phyloP scores from a whole-genome alignment of 768 basidiomycete genomes.

The Sporobolomyces roseus region DNA sequence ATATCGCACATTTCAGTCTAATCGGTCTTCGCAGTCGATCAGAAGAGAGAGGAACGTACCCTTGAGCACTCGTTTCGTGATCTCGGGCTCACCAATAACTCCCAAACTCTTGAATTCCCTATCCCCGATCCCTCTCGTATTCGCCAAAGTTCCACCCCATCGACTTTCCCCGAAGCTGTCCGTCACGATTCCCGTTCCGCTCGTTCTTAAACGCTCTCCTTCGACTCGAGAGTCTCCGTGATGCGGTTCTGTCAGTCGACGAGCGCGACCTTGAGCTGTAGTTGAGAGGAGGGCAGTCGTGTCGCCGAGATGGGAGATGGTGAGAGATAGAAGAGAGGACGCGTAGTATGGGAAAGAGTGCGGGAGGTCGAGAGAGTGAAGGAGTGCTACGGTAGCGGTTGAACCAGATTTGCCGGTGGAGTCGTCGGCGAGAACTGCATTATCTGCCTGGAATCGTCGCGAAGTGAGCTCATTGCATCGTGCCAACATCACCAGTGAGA shows the following conservation, averaged over 20 bases:
- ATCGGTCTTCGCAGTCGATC: too few relatives aligned
- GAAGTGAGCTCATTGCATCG: neutral
- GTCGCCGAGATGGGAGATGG: slow-evolving; percentile 90
- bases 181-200: slow-evolving; percentile 81
- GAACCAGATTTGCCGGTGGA: slow-evolving; percentile 57
- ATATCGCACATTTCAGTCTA: slow-evolving; percentile 45
- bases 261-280: slow-evolving; percentile 66
- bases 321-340: slow-evolving; percentile 68
- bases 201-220: slow-evolving; percentile 72
- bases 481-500: neutral
- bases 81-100: slow-evolving; percentile 43
- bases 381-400: slow-evolving; percentile 80
- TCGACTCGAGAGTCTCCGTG: slow-evolving; percentile 90
- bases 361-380: slow-evolving; percentile 84
- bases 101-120: slow-evolving; percentile 41
- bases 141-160: slow-evolving; percentile 94
- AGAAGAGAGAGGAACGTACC: slow-evolving; percentile 15
- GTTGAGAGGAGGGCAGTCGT: slow-evolving; percentile 81
- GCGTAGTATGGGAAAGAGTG: slow-evolving; percentile 72
- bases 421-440: slow-evolving; percentile 33
- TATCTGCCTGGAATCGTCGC: slow-evolving; percentile 35
- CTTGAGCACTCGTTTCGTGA: slow-evolving; percentile 30
- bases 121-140: slow-evolving; percentile 72
- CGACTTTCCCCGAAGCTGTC: slow-evolving; percentile 92
- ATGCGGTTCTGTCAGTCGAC: slow-evolving; percentile 87